A percentile compares a stretch with the other conserved stretches of the same genome.
Conservation (phyloP, 1,139 yeast species). For the Diutina ranongensis region DNA sequence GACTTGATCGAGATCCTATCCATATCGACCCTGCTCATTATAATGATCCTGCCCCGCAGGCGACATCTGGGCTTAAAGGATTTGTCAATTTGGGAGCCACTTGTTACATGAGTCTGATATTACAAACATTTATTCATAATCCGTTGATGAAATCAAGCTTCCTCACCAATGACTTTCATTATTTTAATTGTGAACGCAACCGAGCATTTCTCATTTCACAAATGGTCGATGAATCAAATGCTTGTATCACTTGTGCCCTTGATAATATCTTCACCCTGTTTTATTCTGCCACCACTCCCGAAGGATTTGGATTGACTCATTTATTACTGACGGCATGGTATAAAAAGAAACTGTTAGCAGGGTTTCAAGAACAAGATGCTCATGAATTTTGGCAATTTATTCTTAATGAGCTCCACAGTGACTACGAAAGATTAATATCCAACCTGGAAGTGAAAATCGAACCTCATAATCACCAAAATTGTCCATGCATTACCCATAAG, state of each 20-base stretch:
- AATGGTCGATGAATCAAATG: slow-evolving; percentile 24
- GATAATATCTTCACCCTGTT: slow-evolving; percentile 65
- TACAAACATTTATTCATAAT: slow-evolving; percentile 81
- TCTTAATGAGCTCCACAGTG: slow-evolving; percentile 71
- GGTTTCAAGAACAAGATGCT: slow-evolving; percentile 95
- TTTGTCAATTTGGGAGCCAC: slow-evolving; percentile 92
- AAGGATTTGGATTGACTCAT: slow-evolving; percentile 68
- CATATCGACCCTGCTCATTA: slow-evolving; percentile 10
- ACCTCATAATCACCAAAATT: slow-evolving; percentile 15
- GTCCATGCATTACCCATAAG: slow-evolving; percentile 75
- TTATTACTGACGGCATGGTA: slow-evolving; percentile 76
- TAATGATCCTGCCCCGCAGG: slow-evolving; percentile 42
- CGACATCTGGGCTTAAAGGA: slow-evolving; percentile 72
- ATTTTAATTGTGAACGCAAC: slow-evolving; percentile 23
- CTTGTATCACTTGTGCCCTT: slow-evolving; percentile 76
- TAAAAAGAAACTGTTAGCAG: slow-evolving; percentile 74
- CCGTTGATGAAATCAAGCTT: slow-evolving; percentile 74
- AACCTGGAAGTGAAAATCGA: slow-evolving; percentile 9
- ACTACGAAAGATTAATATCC: slow-evolving; percentile 19
- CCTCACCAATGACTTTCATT: slow-evolving; percentile 51
- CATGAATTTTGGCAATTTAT: slow-evolving; percentile 94
- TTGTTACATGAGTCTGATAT: slow-evolving; percentile 84
- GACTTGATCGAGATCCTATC: slow-evolving; percentile 20
- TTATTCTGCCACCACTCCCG: slow-evolving; percentile 39
- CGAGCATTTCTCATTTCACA: slow-evolving; percentile 1